A percentile compares a stretch with the other conserved stretches of the same genome.
phyloP scores from a whole-genome alignment of 176 grass and related monocot genomes.

The Poa annua region DNA sequence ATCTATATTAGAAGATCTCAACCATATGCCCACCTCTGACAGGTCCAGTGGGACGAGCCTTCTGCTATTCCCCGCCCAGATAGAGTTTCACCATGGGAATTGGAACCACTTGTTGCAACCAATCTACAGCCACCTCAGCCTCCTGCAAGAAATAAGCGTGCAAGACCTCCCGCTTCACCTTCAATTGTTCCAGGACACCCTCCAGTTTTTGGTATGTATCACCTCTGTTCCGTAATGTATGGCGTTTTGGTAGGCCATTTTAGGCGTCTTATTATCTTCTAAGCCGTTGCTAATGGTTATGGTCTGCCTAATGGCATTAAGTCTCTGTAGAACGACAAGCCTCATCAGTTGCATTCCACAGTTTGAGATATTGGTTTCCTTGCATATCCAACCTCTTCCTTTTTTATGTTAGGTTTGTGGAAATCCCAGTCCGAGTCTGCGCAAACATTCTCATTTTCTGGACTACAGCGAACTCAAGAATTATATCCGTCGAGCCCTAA shows the following conservation, averaged over 20 bases:
- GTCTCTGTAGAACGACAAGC: slow-evolving; percentile 10
- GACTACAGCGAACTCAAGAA: slow-evolving; percentile 54
- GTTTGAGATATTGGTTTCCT: not conserved
- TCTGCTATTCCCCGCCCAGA: slow-evolving; percentile 76
- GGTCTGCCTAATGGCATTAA: slow-evolving; percentile 1
- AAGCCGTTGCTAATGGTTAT: slow-evolving; percentile 3
- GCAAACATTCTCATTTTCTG: slow-evolving; percentile 68
- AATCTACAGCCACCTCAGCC: slow-evolving; percentile 59
- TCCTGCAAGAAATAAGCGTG: slow-evolving; percentile 66
- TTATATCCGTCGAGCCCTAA: slow-evolving; percentile 48
- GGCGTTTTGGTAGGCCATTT: no score
- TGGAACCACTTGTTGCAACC: slow-evolving; percentile 69
- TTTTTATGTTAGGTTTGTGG: slow-evolving; percentile 70
- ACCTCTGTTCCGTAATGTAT: no score
- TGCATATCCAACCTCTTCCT: slow-evolving; percentile 40
- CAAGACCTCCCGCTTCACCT: slow-evolving; percentile 56
- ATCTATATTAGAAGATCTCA: slow-evolving; percentile 32
- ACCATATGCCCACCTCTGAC: slow-evolving; percentile 7
- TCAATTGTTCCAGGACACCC: slow-evolving; percentile 53
- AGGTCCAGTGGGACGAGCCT: slow-evolving; percentile 99
- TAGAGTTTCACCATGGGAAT: slow-evolving; percentile 89
- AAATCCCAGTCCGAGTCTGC: slow-evolving; percentile 55
- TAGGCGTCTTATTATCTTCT: slow-evolving; percentile 1
- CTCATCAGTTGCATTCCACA: slow-evolving; percentile 6
- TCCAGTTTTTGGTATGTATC: slow-evolving; percentile 62